These are phyloP conservation scores for Eragrostis curvula DNA, from an alignment of 176 grass and related monocot genomes.

Conservation along the genomic window DNA sequence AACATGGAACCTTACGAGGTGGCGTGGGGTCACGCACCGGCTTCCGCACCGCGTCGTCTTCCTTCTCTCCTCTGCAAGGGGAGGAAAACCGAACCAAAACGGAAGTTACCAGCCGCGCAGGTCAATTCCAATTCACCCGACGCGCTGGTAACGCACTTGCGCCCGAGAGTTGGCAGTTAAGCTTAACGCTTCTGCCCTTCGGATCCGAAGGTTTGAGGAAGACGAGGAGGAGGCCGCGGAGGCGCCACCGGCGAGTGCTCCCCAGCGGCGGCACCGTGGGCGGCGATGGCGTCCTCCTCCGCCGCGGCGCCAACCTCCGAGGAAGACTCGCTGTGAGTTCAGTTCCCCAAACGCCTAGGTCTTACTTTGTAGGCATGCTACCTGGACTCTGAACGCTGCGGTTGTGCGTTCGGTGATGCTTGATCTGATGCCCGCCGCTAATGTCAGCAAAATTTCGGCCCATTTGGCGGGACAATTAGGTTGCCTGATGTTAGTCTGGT, in stretches of 20 bases:
- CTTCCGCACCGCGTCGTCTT: slow-evolving; percentile 16
- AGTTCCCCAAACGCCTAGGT: background rate
- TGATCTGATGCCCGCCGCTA: slow-evolving; percentile 31
- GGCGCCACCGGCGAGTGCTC: background rate
- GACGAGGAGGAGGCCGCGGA: background rate
- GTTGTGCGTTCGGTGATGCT: background rate
- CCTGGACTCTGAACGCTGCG: background rate
- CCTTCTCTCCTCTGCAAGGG: slow-evolving; percentile 12
- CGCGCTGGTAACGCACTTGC: background rate
- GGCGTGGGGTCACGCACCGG: background rate
- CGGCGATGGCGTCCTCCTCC: slow-evolving; percentile 41
- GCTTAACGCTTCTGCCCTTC: slow-evolving; percentile 21
- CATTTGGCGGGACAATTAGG: background rate
- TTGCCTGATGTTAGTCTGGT: background rate
- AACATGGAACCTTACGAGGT: background rate
- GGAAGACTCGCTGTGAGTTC: slow-evolving; percentile 72
- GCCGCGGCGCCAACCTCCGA: slow-evolving; percentile 49
- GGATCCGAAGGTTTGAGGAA: slow-evolving; percentile 41
- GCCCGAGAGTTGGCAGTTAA: background rate
- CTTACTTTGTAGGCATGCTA: background rate
- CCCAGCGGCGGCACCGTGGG: slow-evolving; percentile 20
- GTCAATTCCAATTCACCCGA: slow-evolving; percentile 27
- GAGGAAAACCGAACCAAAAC: background rate
- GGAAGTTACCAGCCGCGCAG: slow-evolving; percentile 4
- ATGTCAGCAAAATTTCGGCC: slow-evolving; percentile 26